These are phyloP conservation scores for Jasminum sambac DNA, from an alignment of 257 asterid genomes.

Conservation along the genomic window DNA sequence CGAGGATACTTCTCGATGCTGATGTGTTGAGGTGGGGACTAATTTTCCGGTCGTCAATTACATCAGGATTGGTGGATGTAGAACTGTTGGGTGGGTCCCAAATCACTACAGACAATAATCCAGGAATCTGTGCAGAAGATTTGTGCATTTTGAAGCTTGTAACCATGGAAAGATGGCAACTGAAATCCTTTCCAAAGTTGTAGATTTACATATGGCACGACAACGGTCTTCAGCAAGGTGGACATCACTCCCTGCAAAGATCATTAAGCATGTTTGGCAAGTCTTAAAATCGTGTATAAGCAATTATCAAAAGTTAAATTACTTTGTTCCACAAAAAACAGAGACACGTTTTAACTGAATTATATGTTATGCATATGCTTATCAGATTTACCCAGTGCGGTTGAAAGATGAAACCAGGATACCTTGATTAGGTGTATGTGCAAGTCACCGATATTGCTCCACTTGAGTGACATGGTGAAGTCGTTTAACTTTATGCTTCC, in stretches of 20 bases:
- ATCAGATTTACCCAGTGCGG: not conserved
- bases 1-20: not conserved
- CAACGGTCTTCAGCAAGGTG: slow-evolving; percentile 54
- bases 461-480: slow-evolving; percentile 64
- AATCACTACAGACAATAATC: slow-evolving; percentile 63
- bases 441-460: slow-evolving; percentile 86
- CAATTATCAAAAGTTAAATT: too few species aligned
- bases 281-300: too few species aligned
- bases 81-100: slow-evolving; percentile 37
- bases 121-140: slow-evolving; percentile 51
- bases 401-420: slow-evolving; percentile 10
- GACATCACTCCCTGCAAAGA: slow-evolving; percentile 63
- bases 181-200: slow-evolving; percentile 57
- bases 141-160: slow-evolving; percentile 57
- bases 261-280: not conserved
- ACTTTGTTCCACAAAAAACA: not conserved
- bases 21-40: not conserved
- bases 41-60: not conserved
- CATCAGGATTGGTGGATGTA: not conserved
- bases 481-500: slow-evolving; percentile 61
- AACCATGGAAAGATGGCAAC: slow-evolving; percentile 66
- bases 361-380: not conserved
- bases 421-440: slow-evolving; percentile 85
- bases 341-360: not conserved
- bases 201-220: slow-evolving; percentile 65